These are phyloP conservation scores for Cryptococcus depauperatus DNA, from an alignment of 1,284 basidiomycete species.

Conservation along the genomic window DNA sequence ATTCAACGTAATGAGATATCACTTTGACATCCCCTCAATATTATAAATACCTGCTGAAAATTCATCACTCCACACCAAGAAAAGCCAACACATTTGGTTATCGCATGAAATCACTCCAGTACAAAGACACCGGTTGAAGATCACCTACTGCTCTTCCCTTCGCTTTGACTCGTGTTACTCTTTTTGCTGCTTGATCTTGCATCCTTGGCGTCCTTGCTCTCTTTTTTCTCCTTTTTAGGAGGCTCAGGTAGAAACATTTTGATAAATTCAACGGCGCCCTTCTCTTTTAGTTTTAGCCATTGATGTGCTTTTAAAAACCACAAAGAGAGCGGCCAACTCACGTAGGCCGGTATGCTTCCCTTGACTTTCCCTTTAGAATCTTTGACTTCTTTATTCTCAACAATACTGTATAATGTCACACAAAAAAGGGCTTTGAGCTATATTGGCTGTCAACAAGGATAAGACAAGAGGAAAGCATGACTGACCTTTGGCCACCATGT, in stretches of 20 bases:
- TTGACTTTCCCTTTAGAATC: conserved; percentile 10
- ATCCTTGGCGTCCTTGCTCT: neutral
- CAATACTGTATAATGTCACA: conserved; percentile 16
- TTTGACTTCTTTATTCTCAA: conserved; percentile 7
- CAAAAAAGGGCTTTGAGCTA: conserved; percentile 26
- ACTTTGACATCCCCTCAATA: no score
- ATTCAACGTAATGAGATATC: no score
- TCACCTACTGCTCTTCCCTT: no score
- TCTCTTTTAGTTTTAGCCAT: neutral
- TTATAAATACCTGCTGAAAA: no score
- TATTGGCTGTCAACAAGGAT: neutral
- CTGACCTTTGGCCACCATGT: conserved; percentile 30
- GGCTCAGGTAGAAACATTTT: conserved; percentile 16
- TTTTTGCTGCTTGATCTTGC: conserved; percentile 1
- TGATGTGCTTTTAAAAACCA: neutral
- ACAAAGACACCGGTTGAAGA: no score
- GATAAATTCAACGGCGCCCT: conserved; percentile 21
- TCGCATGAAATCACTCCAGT: no score
- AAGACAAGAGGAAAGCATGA: neutral
- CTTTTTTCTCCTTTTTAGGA: conserved; percentile 5
- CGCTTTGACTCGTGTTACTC: no score
- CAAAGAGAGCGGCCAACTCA: conserved; percentile 5
- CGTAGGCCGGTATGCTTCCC: conserved; percentile 10
- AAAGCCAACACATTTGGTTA: no score
- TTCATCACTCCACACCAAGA: no score